Percentiles rank a stretch among this genome's conserved stretches.
Evolutionary conservation across 257 asterid genomes (phyloP).

Genomic region (Primulina eburnea): DNA sequence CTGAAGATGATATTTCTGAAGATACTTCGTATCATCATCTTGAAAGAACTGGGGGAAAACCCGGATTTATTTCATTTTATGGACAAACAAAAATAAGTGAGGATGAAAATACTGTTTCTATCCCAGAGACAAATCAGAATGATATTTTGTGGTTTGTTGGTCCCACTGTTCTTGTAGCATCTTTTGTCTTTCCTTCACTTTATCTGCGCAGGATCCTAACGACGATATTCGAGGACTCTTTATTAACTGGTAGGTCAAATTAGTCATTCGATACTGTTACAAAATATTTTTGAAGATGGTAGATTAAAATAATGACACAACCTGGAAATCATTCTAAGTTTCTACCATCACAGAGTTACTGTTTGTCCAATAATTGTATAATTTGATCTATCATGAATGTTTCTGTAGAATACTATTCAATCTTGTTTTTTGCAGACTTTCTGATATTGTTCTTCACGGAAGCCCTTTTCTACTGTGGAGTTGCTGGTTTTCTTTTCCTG

Average conservation of each 20-base stretch:
- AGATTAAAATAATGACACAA: not conserved
- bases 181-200: slow-evolving; percentile 89
- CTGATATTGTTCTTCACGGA: slow-evolving; percentile 95
- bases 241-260: slow-evolving; percentile 64
- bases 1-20: slow-evolving; percentile 40
- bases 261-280: slow-evolving; percentile 13
- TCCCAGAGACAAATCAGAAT: slow-evolving; percentile 37
- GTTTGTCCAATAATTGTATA: slow-evolving; percentile 3
- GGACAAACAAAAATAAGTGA: slow-evolving; percentile 35
- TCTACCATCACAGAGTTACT: slow-evolving; percentile 2
- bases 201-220: slow-evolving; percentile 82
- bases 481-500: slow-evolving; percentile 69
- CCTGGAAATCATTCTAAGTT: not conserved
- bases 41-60: slow-evolving; percentile 64
- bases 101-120: slow-evolving; percentile 36
- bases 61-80: slow-evolving; percentile 88
- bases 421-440: slow-evolving; percentile 62
- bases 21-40: slow-evolving; percentile 29
- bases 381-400: too few species aligned
- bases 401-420: not conserved
- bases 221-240: slow-evolving; percentile 86
- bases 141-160: slow-evolving; percentile 75
- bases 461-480: slow-evolving; percentile 92
- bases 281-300: not conserved
- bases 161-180: slow-evolving; percentile 86